Evolutionary conservation across 139 green algal species (phyloP), one percentile per base, ranked within the genome.

Genomic region (Raphidocelis subcapitata): DNA sequence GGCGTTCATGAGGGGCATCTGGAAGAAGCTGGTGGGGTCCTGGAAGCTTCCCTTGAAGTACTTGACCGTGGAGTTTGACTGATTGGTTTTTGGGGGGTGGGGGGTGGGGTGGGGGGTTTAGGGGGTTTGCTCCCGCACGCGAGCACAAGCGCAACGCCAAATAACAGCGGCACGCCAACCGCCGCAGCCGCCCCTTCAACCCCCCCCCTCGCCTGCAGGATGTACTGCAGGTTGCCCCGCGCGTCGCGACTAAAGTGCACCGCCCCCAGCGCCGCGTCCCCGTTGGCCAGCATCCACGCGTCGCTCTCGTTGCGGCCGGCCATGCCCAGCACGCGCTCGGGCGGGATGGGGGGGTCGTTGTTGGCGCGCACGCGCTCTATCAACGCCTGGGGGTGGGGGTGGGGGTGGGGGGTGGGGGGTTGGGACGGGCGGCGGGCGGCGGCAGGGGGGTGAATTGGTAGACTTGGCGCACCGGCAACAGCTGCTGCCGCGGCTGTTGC

Each of bases 121-220:
- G 41, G n/a, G n/a, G n/a, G n/a, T n/a, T n/a, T n/a, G n/a, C n/a
- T n/a, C n/a, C n/a, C n/a, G n/a, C n/a, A n/a, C n/a, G n/a, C n/a
- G n/a, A n/a, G n/a, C n/a, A n/a, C n/a, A n/a, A n/a, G n/a, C n/a
- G n/a, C n/a, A n/a, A n/a, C n/a, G n/a, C n/a, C 41, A 49, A 49
- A 8, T 12, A 12, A 8, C 41, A 8, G 8, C 41, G 12, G 8
- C 41, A 12, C 41, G 8, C 41, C 41, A 49, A 49, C 41, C 41
- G 41, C 41, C 41, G 8, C 41, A 49, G 12, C 41, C 41, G 41
- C 41, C 41, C 41, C 41, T 49, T 49, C 41, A 29, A 90, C 86
- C 26, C 94, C 94, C 29, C 77, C 87, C 81, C 98, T 98, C 36
- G 74, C 82, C 69, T 97, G 93, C n/a, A 97, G 33, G 8, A 89